A percentile compares a stretch with the other conserved stretches of the same genome.
phyloP scores from a whole-genome alignment of 768 basidiomycete species.

The Suillus subalutaceus region DNA sequence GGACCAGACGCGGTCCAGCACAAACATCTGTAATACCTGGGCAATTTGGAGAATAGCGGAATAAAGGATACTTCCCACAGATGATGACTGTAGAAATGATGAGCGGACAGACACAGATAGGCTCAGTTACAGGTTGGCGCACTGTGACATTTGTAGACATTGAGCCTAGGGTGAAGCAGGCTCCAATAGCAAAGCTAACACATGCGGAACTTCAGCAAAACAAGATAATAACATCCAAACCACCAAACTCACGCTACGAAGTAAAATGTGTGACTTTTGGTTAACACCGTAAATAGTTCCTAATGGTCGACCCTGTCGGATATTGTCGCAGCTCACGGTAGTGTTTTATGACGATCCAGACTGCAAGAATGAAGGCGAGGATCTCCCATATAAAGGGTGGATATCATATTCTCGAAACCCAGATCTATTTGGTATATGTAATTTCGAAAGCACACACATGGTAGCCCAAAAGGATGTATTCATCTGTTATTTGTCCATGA shows the following conservation, averaged over 20 bases:
- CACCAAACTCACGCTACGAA: background rate
- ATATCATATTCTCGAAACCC: too few species aligned
- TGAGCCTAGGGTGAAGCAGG: background rate
- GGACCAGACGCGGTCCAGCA: background rate
- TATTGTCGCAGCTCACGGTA: background rate
- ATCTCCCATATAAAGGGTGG: background rate
- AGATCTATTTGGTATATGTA: too few species aligned
- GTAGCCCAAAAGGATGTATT: fast-evolving
- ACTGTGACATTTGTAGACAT: background rate
- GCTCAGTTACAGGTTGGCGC: background rate
- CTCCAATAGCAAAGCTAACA: background rate
- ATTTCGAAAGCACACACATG: background rate
- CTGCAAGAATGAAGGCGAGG: background rate
- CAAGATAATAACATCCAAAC: background rate
- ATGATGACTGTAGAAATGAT: background rate
- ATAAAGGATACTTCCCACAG: background rate
- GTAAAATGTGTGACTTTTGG: background rate
- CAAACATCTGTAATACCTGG: background rate
- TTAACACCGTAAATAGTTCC: background rate
- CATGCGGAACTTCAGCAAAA: background rate
- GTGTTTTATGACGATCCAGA: background rate
- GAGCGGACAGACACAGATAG: background rate
- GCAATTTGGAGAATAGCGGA: background rate
- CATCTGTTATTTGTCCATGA: background rate
- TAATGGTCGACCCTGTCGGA: background rate